Evolutionary conservation across 495 filamentous ascomycete species (phyloP).

Genomic region (Gamarada debralockiae): DNA sequence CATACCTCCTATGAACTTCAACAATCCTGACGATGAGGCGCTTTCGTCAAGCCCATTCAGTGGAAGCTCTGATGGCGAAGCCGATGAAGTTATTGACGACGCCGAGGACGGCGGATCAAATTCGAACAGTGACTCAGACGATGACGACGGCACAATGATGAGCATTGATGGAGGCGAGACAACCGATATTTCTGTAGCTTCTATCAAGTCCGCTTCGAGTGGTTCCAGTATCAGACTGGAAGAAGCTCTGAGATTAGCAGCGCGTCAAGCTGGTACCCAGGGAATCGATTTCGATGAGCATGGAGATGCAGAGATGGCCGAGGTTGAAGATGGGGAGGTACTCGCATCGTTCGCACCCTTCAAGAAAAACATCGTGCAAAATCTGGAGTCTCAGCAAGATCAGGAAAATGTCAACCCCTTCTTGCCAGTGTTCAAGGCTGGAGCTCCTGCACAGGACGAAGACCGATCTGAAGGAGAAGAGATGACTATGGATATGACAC

Average conservation of each 20-base stretch:
- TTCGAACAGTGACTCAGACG: constrained; percentile 54
- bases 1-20: constrained; percentile 55
- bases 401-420: constrained; percentile 62
- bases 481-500: constrained; percentile 83
- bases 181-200: constrained; percentile 60
- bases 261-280: constrained; percentile 64
- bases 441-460: constrained; percentile 26
- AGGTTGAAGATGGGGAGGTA: constrained; percentile 71
- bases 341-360: constrained; percentile 71
- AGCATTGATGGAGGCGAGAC: constrained; percentile 66
- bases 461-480: constrained; percentile 42
- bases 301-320: constrained; percentile 44
- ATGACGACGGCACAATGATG: constrained; percentile 71
- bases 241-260: constrained; percentile 70
- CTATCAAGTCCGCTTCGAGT: constrained; percentile 54
- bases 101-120: constrained; percentile 42
- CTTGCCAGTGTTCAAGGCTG: constrained; percentile 11
- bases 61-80: constrained; percentile 59
- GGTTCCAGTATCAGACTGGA: constrained; percentile 69
- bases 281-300: constrained; percentile 57
- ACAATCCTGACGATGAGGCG: constrained; percentile 58
- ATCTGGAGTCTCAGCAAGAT: constrained; percentile 39
- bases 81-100: constrained; percentile 48
- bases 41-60: constrained; percentile 80
- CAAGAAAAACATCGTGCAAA: constrained; percentile 39